Percentiles rank a stretch among this genome's conserved stretches.
Conservation (phyloP, 1,139 yeast species). For the Hyphopichia fennica region DNA sequence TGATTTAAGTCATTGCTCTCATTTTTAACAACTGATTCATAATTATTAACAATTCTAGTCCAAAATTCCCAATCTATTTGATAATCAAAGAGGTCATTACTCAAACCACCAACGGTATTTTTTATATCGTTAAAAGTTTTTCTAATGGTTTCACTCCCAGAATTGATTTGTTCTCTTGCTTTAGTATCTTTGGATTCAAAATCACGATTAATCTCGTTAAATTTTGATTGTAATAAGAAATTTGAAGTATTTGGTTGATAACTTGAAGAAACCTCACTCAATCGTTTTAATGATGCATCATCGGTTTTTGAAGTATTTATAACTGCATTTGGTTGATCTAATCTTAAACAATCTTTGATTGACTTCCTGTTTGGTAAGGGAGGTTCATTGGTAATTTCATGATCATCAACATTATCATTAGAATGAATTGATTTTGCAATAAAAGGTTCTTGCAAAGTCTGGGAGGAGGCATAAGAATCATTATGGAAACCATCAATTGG, state of each 20-base stretch:
- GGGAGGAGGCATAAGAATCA: background rate
- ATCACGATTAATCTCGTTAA: constrained; percentile 26
- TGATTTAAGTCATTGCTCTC: constrained; percentile 60
- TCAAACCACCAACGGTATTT: constrained; percentile 45
- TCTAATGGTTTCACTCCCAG: constrained; percentile 63
- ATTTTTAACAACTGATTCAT: constrained; percentile 60
- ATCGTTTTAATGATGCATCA: constrained; percentile 5
- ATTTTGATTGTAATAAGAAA: constrained; percentile 37
- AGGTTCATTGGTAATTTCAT: constrained; percentile 10
- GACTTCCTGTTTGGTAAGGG: constrained; percentile 28
- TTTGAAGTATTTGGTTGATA: constrained; percentile 27
- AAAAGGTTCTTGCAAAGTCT: constrained; percentile 4
- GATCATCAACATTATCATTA: constrained; percentile 5
- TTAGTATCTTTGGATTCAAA: constrained; percentile 32
- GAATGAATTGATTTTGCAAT: constrained; percentile 2
- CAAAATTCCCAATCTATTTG: constrained; percentile 82
- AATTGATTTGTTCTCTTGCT: constrained; percentile 49
- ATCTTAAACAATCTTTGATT: constrained; percentile 27
- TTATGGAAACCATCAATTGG: constrained; percentile 1
- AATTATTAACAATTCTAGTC: constrained; percentile 77
- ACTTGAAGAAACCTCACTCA: constrained; percentile 18
- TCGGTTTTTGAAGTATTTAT: constrained; percentile 8
- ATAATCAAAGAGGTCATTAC: constrained; percentile 36
- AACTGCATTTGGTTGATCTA: constrained; percentile 23
- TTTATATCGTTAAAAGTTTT: constrained; percentile 59